Conservation (phyloP, 2,329 filamentous ascomycete genomes). For the Talaromyces piceae region DNA sequence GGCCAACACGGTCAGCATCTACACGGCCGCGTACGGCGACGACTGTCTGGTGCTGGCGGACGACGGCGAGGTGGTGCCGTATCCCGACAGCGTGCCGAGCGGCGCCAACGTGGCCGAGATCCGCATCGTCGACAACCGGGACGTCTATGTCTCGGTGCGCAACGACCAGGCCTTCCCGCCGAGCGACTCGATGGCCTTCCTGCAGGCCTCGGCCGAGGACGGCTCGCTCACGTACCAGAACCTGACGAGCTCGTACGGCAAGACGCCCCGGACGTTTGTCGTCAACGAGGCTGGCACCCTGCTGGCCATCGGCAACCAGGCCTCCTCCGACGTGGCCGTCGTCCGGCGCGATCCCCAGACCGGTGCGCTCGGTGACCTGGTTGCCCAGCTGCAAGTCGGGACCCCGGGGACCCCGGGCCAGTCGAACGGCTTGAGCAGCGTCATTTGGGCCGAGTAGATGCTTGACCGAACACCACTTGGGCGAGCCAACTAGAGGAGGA, state of each 20-base stretch:
- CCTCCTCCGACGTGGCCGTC: conserved; percentile 53
- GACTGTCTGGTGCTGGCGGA: conserved; percentile 19
- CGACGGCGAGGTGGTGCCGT: conserved; percentile 9
- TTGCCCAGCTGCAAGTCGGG: conserved; percentile 26
- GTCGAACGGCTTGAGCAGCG: conserved; percentile 27
- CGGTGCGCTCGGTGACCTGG: conserved; percentile 47
- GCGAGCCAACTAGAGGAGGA: too few relatives aligned
- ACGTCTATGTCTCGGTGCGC: conserved; percentile 27
- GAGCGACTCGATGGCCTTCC: conserved; percentile 19
- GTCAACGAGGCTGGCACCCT: conserved; percentile 58
- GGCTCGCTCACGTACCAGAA: conserved; percentile 57
- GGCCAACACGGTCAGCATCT: conserved; percentile 39
- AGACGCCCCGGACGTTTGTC: conserved; percentile 59
- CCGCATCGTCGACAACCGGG: conserved; percentile 10
- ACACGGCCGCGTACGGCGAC: conserved; percentile 23
- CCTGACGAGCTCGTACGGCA: conserved; percentile 56
- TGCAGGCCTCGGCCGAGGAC: conserved; percentile 19
- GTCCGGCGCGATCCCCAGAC: conserved; percentile 52
- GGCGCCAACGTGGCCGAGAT: conserved; percentile 24
- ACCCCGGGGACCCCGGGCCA: conserved; percentile 19
- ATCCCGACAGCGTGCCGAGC: conserved; percentile 17
- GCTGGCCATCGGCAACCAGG: conserved; percentile 60
- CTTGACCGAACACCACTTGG: too few relatives aligned
- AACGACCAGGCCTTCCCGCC: conserved; percentile 22
- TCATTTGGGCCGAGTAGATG: conserved; percentile 27